Conservation (phyloP, 305 asterid species). For the Coffea humblotiana region DNA sequence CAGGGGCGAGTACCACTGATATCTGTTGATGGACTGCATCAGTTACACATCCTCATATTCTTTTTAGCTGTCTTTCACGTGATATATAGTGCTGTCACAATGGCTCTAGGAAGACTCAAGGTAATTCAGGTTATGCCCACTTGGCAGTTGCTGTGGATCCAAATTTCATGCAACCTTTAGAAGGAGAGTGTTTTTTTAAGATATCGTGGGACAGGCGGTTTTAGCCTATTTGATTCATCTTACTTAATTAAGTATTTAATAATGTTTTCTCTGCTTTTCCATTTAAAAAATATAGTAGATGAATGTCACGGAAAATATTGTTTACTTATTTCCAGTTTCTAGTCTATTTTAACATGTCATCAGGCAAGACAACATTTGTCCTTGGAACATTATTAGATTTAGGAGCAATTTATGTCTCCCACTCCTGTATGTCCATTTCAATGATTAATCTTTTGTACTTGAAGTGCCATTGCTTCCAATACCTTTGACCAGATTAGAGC, state of each 20-base stretch:
- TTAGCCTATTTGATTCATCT: background rate
- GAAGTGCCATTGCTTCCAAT: background rate
- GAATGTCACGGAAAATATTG: background rate
- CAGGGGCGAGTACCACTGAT: conserved; percentile 11
- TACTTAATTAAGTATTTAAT: background rate
- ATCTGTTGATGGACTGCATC: conserved; percentile 15
- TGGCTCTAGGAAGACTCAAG: conserved; percentile 21
- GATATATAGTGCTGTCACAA: conserved; percentile 10
- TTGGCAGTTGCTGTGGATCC: too few species aligned
- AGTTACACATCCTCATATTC: conserved; percentile 17
- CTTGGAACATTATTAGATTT: background rate
- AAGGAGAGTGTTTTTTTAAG: background rate
- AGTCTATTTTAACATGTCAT: background rate
- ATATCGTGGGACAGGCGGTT: background rate
- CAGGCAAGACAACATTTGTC: background rate
- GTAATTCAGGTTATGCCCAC: background rate
- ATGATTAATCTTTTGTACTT: background rate
- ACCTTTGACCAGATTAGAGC: background rate
- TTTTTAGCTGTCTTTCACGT: conserved; percentile 19
- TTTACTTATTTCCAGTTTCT: background rate
- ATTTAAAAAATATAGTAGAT: background rate
- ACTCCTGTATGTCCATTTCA: background rate
- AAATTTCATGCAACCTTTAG: background rate
- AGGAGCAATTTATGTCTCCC: background rate
- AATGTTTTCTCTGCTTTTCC: background rate